Evolutionary conservation across 192 early-diverging fungal genomes (phyloP), one percentile per base, ranked within the genome.

Genomic region (Diversispora epigaea): DNA sequence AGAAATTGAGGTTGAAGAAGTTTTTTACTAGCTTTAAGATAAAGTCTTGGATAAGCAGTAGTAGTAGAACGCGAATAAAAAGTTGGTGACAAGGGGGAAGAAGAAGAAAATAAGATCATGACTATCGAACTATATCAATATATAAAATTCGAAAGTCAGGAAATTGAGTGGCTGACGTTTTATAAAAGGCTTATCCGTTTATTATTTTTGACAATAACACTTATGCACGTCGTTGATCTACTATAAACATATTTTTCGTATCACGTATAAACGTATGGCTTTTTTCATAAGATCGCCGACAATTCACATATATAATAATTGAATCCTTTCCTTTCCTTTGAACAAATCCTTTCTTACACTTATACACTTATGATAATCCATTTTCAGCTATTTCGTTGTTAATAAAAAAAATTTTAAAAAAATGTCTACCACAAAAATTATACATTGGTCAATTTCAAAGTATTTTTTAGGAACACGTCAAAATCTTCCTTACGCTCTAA

Each of bases 1-100:
- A 68, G 47, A 4, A 50, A 68, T 68, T 50, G 66, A 15, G 66
- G 66, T 21, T 68, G 66, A 25, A 68, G 45, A 68, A 68, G 66
- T 68, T 50, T 68, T 50, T 68, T 68, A 46, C 44, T 50, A 15
- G 47, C 45, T 68, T 50, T 46, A 12, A 68, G 32, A 14, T 68
- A 68, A 25, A 68, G 66, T 22, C 32, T 68, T 12, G 66, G 47
- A 68, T 50, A 32, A 32, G 25, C n/a, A n/a, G n/a, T n/a, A n/a
- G n/a, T n/a, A n/a, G n/a, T n/a, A n/a, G n/a, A 32, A 32, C 25
- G 25, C 25, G 25, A 32, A 32, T 1, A 32, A 32, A 32, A 68
- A 4, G 66, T 25, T 17, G 66, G 66, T 19, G 66, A 11, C 0
- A 68, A 17, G 21, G 66, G 32, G 25, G 66, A 17, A 25, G 46